These are phyloP conservation scores for Trypanosoma scelopori DNA, from an alignment of 208 protist species.

Conservation along the genomic window DNA sequence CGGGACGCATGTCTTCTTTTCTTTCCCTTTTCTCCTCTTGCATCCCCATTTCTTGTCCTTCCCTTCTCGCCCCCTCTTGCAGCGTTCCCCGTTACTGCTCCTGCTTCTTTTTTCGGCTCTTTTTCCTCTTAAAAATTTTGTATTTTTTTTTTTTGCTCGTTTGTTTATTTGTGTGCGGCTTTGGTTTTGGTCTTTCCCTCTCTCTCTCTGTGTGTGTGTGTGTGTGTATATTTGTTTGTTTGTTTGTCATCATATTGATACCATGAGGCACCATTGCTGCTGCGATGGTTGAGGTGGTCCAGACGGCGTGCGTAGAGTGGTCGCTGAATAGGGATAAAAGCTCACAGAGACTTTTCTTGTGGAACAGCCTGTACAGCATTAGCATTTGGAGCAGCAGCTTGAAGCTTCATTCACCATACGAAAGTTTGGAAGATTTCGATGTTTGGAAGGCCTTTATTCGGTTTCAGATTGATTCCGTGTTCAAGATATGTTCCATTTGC, in stretches of 20 bases:
- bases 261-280: neutral
- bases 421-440: conserved; percentile 41
- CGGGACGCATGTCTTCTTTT: too few relatives aligned
- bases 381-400: conserved; percentile 65
- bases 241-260: neutral
- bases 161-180: too few relatives aligned
- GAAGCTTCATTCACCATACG: conserved; percentile 29
- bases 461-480: conserved; percentile 57
- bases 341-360: conserved; percentile 60
- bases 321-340: conserved; percentile 61
- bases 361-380: conserved; percentile 74
- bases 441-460: conserved; percentile 72
- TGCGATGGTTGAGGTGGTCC: conserved; percentile 34
- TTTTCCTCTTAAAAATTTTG: too few relatives aligned
- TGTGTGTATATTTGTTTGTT: neutral
- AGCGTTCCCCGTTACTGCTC: too few relatives aligned
- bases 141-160: too few relatives aligned
- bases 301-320: conserved; percentile 65
- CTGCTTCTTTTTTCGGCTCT: too few relatives aligned
- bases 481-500: conserved; percentile 72
- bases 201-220: conserved; percentile 12
- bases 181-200: conserved; percentile 10
- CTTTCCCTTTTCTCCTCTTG: too few relatives aligned
- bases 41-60: too few relatives aligned
- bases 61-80: too few relatives aligned